phyloP scores from a whole-genome alignment of 768 basidiomycete genomes.

The Tulasnella sp. region DNA sequence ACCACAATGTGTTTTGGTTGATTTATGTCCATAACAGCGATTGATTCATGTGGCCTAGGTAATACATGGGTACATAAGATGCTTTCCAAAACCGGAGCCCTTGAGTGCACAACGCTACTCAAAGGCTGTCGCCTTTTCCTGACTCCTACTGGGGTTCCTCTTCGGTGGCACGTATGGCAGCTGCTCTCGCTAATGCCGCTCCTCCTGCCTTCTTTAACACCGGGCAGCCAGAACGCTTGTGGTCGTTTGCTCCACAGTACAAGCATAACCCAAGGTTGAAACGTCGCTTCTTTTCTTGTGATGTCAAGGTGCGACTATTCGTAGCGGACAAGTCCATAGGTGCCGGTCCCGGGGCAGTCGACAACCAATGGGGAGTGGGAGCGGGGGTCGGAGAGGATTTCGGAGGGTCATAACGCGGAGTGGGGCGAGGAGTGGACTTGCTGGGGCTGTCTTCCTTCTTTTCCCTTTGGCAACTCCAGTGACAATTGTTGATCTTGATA shows the following conservation, averaged over 20 bases:
- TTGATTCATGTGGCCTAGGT: neutral
- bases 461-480: neutral
- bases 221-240: neutral
- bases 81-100: neutral
- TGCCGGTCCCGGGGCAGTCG: too few species aligned
- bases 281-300: neutral
- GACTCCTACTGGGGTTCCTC: neutral
- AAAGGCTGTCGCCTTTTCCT: neutral
- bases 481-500: neutral
- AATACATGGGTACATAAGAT: neutral
- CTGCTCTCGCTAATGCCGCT: neutral
- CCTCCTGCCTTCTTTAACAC: neutral
- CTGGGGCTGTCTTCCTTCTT: neutral
- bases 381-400: too few species aligned
- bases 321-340: too few species aligned
- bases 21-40: neutral
- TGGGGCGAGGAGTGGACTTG: neutral
- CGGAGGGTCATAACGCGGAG: too few species aligned
- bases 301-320: neutral
- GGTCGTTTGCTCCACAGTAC: neutral
- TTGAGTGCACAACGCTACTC: neutral
- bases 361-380: too few species aligned
- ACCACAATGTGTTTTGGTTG: neutral
- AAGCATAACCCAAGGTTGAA: neutral
- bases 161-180: neutral